Evolutionary conservation across 441 rosid genomes (phyloP), one percentile per base, ranked within the genome.

Genomic region (Erysimum pusillum): DNA sequence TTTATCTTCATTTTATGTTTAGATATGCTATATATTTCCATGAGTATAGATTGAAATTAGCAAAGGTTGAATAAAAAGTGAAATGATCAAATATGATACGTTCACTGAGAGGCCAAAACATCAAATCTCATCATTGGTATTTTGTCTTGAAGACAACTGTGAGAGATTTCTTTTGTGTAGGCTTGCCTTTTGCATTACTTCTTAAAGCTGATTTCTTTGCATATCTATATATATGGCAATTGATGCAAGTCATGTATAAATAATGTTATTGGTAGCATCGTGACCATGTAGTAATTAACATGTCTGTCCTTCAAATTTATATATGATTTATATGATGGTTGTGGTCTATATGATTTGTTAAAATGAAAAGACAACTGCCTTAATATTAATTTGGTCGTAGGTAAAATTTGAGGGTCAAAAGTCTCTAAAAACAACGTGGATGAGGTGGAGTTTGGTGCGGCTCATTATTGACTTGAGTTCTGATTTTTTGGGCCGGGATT

Each of bases 21-120:
- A 34, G 70, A n/a, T 45, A 28, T 63, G 35, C 7, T 35, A 11
- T 20, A 51, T 4, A 36, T 20, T 38, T 36, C 42, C 4, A 8
- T 3, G 63, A 56, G 17, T 53, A 28, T 14, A 54, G 0, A 22
- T 39, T 38, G 53, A 53, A 41, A 54, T 36, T n/a, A 68, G n/a
- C 34, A 36, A 51, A 35, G 17, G 4, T 7, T 39, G 22, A 42
- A 42, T 42, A 9, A 53, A 53, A 83, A 54, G 90, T 65, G 51
- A 90, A 91, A 58, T 91, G 78, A 71, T 79, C 84, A 41, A 94
- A 89, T 74, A 89, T 91, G 71, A 91, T 79, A 79, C 89, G 93
- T 75, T 93, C 90, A 20, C 88, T 95, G 86, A 91, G 94, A 38
- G 92, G 92, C 83, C 91, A 86, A 81, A 83, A 87, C 66, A 90